Evolutionary conservation across 352 stramenopile species (phyloP).

Genomic region (Lagenidium sp.): DNA sequence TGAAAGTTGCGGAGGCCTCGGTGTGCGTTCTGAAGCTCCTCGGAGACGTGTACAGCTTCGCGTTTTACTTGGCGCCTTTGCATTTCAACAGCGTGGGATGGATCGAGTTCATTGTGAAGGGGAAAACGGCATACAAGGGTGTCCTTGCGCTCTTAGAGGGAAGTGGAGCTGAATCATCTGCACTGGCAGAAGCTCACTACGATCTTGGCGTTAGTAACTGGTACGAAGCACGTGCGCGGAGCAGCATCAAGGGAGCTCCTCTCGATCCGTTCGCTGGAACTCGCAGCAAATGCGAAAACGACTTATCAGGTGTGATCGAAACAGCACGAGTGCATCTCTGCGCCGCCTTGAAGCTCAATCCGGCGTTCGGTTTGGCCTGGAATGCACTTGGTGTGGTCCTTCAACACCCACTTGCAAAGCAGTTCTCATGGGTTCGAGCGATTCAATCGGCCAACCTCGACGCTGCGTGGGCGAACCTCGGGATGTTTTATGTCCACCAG

Average conservation of each 20-base stretch:
- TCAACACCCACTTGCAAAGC: constrained; percentile 58
- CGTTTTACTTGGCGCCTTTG: constrained; percentile 66
- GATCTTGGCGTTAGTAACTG: constrained; percentile 66
- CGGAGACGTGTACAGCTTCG: constrained; percentile 74
- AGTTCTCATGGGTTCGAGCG: constrained; percentile 68
- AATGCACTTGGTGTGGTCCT: constrained; percentile 67
- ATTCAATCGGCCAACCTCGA: constrained; percentile 53
- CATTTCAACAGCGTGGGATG: constrained; percentile 44
- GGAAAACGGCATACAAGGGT: constrained; percentile 42
- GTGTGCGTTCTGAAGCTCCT: constrained; percentile 40
- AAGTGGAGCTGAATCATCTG: neutral
- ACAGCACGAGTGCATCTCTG: constrained; percentile 15
- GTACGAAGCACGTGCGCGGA: constrained; percentile 60
- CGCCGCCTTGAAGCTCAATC: constrained; percentile 22
- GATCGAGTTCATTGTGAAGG: constrained; percentile 50
- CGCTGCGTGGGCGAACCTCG: constrained; percentile 75
- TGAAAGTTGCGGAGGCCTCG: neutral
- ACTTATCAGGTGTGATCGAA: too few species aligned
- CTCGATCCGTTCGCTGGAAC: constrained; percentile 31
- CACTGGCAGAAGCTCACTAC: constrained; percentile 41
- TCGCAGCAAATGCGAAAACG: neutral
- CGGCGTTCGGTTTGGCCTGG: constrained; percentile 51
- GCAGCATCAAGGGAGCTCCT: constrained; percentile 18
- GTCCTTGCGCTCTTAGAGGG: constrained; percentile 11
- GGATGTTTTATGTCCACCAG: constrained; percentile 69